Evolutionary conservation across 768 basidiomycete species (phyloP).

Genomic region (Leccinum uliginosum): DNA sequence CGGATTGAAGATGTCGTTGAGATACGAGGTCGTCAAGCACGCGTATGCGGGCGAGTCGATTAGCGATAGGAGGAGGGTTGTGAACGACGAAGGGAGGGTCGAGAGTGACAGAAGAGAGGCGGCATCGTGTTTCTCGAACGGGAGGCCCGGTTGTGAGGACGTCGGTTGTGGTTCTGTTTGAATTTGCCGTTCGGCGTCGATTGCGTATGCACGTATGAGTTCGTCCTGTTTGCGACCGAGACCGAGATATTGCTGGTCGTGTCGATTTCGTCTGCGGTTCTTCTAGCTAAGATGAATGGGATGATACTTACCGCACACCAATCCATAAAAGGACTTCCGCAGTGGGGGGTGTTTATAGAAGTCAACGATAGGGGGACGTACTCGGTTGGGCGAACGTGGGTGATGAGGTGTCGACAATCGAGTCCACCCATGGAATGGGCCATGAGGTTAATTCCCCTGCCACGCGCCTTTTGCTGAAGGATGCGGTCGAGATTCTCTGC

Average conservation of each 20-base stretch:
- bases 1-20: constrained; percentile 80
- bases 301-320: constrained; percentile 77
- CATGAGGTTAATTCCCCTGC: constrained; percentile 85
- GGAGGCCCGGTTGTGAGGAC: neutral
- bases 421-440: constrained; percentile 99
- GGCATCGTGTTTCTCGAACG: constrained; percentile 27
- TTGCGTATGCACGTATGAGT: constrained; percentile 1
- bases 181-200: neutral
- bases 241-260: constrained; percentile 77
- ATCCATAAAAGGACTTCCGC: constrained; percentile 98
- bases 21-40: constrained; percentile 82
- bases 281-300: constrained; percentile 4
- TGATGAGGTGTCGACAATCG: constrained; percentile 90
- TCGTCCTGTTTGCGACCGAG: constrained; percentile 62
- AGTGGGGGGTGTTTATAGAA: constrained; percentile 88
- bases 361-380: constrained; percentile 88
- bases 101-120: constrained; percentile 48
- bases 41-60: constrained; percentile 97
- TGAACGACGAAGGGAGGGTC: constrained; percentile 76
- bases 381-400: constrained; percentile 73
- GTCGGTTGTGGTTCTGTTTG: neutral
- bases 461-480: constrained; percentile 59
- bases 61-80: constrained; percentile 79
- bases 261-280: constrained; percentile 15
- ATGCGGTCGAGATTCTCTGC: constrained; percentile 72